Evolutionary conservation across 192 early-diverging fungal genomes (phyloP).

Genomic region (Umbelopsis sp.): DNA sequence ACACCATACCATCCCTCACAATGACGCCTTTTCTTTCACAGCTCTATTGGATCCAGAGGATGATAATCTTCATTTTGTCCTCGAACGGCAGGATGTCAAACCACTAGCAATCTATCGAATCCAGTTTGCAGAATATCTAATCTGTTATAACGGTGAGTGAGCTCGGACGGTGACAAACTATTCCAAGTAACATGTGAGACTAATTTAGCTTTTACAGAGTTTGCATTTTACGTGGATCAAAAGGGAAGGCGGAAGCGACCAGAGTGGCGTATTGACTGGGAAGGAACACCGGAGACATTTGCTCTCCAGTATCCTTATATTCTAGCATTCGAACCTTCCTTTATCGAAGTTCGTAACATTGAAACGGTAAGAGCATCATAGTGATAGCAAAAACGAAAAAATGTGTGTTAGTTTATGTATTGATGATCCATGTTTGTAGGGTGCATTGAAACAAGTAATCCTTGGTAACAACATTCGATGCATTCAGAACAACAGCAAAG

Average conservation of each 20-base stretch:
- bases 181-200: background rate
- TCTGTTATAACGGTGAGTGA: slow-evolving; percentile 87
- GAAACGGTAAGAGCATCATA: slow-evolving; percentile 74
- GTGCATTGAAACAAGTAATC: slow-evolving; percentile 54
- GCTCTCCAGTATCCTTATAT: slow-evolving; percentile 82
- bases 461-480: slow-evolving; percentile 61
- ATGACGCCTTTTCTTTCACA: background rate
- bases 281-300: slow-evolving; percentile 82
- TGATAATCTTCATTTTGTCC: slow-evolving; percentile 76
- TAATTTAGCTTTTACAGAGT: slow-evolving; percentile 58
- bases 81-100: slow-evolving; percentile 73
- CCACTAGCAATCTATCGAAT: slow-evolving; percentile 86
- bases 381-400: background rate
- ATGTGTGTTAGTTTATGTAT: background rate
- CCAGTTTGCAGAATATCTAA: slow-evolving; percentile 75
- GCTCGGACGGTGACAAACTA: background rate
- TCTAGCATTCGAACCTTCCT: slow-evolving; percentile 87
- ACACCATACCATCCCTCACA: background rate
- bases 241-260: slow-evolving; percentile 72
- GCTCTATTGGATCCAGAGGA: slow-evolving; percentile 82
- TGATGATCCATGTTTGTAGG: slow-evolving; percentile 32
- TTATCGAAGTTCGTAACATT: slow-evolving; percentile 88
- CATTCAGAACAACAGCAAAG: slow-evolving; percentile 50
- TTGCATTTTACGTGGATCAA: slow-evolving; percentile 91
- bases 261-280: slow-evolving; percentile 85